A percentile compares a stretch with the other conserved stretches of the same genome.
phyloP scores from a whole-genome alignment of 2,329 filamentous ascomycete species.

The Stemphylium vesicarium region DNA sequence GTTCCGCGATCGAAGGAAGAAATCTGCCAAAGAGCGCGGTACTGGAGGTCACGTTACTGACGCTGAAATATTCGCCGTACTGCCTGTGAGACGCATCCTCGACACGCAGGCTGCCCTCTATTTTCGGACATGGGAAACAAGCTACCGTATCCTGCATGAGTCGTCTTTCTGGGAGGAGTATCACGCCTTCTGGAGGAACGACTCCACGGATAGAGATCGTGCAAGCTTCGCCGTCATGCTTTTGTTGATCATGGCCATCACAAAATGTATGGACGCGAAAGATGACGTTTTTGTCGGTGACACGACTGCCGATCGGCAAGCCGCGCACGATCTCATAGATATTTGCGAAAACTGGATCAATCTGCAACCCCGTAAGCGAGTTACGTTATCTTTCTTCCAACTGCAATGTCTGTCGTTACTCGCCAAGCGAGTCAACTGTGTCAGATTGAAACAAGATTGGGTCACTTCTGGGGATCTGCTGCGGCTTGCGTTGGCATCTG shows the following conservation, averaged over 20 bases:
- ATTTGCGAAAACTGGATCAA: conserved; percentile 52
- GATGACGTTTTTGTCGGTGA: conserved; percentile 52
- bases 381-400: conserved; percentile 58
- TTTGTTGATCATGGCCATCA: conserved; percentile 49
- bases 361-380: conserved; percentile 59
- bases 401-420: conserved; percentile 59
- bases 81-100: conserved; percentile 47
- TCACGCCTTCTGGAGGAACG: conserved; percentile 52
- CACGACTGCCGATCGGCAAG: conserved; percentile 50
- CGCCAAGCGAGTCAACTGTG: conserved; percentile 58
- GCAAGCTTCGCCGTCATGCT: conserved; percentile 50
- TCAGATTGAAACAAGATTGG: conserved; percentile 63
- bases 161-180: conserved; percentile 62
- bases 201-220: conserved; percentile 28
- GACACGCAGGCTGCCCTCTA: conserved; percentile 57
- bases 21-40: conserved; percentile 27
- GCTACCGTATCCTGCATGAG: conserved; percentile 60
- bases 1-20: conserved; percentile 41
- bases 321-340: conserved; percentile 48
- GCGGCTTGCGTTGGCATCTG: conserved; percentile 60
- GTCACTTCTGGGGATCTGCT: conserved; percentile 58
- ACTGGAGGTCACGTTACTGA: conserved; percentile 27
- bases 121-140: conserved; percentile 58
- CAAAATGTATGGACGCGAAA: conserved; percentile 44
- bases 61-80: conserved; percentile 44